A percentile compares a stretch with the other conserved stretches of the same genome.
phyloP scores from a whole-genome alignment of 2,329 filamentous ascomycete genomes.

The Cercospora citrullina region DNA sequence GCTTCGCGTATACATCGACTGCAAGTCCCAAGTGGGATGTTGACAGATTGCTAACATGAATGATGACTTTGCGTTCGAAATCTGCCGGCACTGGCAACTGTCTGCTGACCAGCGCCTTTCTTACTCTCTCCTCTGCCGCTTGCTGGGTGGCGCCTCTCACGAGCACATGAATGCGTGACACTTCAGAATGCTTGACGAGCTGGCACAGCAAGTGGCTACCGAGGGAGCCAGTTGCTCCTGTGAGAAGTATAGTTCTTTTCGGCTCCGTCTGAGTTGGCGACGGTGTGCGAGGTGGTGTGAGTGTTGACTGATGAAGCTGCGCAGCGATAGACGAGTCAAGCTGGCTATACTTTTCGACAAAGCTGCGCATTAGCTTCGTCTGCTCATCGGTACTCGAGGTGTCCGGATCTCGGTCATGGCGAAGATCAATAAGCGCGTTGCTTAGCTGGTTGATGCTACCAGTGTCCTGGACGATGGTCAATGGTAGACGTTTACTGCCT shows the following conservation, averaged over 20 bases:
- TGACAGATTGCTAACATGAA: conserved; percentile 53
- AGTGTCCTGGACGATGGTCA: conserved; percentile 62
- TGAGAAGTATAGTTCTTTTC: conserved; percentile 43
- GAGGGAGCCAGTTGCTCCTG: conserved; percentile 54
- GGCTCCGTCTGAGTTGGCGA: conserved; percentile 12
- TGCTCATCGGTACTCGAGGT: conserved; percentile 41
- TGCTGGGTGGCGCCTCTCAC: conserved; percentile 51
- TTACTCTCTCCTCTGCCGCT: conserved; percentile 49
- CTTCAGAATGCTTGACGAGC: conserved; percentile 42
- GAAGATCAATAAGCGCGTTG: conserved; percentile 42
- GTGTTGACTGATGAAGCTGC: conserved; percentile 36
- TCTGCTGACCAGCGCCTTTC: conserved; percentile 46
- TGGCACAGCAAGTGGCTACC: conserved; percentile 54
- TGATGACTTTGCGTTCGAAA: conserved; percentile 44
- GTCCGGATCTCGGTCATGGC: conserved; percentile 39
- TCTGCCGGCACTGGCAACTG: conserved; percentile 35
- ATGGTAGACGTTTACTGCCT: conserved; percentile 46
- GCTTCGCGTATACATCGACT: conserved; percentile 41
- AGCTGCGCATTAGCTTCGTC: conserved; percentile 44
- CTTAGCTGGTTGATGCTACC: conserved; percentile 52
- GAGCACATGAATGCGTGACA: conserved; percentile 57
- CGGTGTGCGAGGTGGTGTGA: conserved; percentile 17
- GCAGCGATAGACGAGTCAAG: background rate
- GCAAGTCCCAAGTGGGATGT: conserved; percentile 52
- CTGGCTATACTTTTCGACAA: conserved; percentile 51